Percentiles rank a stretch among this genome's conserved stretches.
phyloP scores from a whole-genome alignment of 805 yeast genomes.

The Wickerhamomyces hampshirensis region DNA sequence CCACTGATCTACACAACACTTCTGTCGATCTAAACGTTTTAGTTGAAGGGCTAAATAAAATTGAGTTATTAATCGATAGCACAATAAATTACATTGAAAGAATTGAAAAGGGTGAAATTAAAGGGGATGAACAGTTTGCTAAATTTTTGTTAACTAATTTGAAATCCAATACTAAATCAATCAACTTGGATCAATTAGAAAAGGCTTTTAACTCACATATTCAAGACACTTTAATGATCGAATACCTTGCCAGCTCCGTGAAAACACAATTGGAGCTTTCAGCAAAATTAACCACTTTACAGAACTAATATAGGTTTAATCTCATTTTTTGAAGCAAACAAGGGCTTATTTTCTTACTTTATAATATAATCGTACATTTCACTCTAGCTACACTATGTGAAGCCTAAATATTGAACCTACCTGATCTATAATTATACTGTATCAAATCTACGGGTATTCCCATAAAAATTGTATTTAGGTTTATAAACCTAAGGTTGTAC shows the following conservation, averaged over 20 bases:
- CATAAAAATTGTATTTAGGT: too few relatives aligned
- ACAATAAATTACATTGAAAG: constrained; percentile 44
- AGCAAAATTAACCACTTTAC: constrained; percentile 60
- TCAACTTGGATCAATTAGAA: constrained; percentile 44
- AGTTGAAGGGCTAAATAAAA: constrained; percentile 39
- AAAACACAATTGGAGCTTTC: constrained; percentile 81
- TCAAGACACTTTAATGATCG: constrained; percentile 78
- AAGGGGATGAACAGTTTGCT: constrained; percentile 57
- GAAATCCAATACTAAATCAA: constrained; percentile 46
- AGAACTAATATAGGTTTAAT: constrained; percentile 25
- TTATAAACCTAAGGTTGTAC: too few relatives aligned
- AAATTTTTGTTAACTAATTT: constrained; percentile 57
- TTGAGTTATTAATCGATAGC: constrained; percentile 44
- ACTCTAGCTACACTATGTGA: too few relatives aligned
- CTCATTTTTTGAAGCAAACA: not conserved
- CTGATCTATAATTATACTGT: too few relatives aligned
- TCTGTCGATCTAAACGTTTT: constrained; percentile 44
- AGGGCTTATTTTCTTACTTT: too few relatives aligned
- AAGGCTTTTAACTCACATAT: constrained; percentile 62
- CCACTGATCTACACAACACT: constrained; percentile 26
- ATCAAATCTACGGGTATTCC: too few relatives aligned
- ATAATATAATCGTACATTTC: too few relatives aligned
- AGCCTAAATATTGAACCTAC: too few relatives aligned
- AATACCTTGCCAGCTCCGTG: constrained; percentile 75
- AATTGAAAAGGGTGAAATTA: constrained; percentile 37